Evolutionary conservation across 768 basidiomycete species (phyloP).

Genomic region (Lactarius tabidus): DNA sequence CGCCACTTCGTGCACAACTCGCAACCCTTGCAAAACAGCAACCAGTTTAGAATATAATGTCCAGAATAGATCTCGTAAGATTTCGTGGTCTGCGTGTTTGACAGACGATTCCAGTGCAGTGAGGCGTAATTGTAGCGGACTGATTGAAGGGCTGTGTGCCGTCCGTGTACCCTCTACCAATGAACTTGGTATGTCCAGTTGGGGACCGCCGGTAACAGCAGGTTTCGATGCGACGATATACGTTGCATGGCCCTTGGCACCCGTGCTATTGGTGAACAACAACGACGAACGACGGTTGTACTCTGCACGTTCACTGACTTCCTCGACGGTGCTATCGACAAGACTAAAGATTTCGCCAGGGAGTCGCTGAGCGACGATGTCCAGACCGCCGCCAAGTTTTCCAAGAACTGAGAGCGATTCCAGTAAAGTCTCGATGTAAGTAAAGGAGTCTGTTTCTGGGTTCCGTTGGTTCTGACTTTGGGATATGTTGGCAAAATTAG

Average conservation of each 20-base stretch:
- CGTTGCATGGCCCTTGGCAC: constrained; percentile 39
- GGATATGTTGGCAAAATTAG: constrained; percentile 19
- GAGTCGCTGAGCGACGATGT: constrained; percentile 78
- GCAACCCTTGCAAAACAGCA: constrained; percentile 86
- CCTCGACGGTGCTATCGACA: constrained; percentile 83
- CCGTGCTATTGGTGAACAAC: constrained; percentile 29
- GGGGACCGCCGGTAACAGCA: constrained; percentile 27
- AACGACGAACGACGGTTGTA: constrained; percentile 55
- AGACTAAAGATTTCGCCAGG: constrained; percentile 79
- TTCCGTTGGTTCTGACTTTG: constrained; percentile 40
- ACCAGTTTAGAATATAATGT: constrained; percentile 93
- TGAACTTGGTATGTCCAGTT: constrained; percentile 15
- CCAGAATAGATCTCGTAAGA: constrained; percentile 91
- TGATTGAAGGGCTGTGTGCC: constrained; percentile 34
- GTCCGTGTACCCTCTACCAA: constrained; percentile 13
- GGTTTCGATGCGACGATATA: constrained; percentile 43
- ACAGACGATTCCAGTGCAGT: constrained; percentile 69
- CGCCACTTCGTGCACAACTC: constrained; percentile 86
- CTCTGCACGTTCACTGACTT: constrained; percentile 88
- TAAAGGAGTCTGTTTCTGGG: constrained; percentile 90
- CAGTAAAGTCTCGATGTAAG: constrained; percentile 87
- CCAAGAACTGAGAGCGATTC: constrained; percentile 93
- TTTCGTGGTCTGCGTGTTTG: constrained; percentile 76
- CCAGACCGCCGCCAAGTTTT: constrained; percentile 78
- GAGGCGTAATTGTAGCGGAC: constrained; percentile 57